Evolutionary conservation across 2,329 filamentous ascomycete species (phyloP).

Genomic region (Ceratocystis colombiana): DNA sequence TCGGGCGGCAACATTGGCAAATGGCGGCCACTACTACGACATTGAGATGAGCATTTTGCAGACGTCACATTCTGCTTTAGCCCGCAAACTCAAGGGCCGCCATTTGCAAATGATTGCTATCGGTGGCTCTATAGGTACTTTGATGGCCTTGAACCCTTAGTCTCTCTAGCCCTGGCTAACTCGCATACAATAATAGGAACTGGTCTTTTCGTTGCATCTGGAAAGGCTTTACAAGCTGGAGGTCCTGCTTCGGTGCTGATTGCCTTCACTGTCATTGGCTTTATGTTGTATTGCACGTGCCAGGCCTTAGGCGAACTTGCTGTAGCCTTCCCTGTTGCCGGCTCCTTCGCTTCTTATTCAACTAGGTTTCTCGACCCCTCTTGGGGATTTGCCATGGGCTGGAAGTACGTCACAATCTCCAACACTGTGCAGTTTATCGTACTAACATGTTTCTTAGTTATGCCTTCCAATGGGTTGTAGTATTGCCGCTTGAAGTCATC

Average conservation of each 20-base stretch:
- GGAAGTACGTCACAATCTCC: slow-evolving; percentile 53
- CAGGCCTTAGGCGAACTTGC: slow-evolving; percentile 88
- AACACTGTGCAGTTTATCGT: neutral
- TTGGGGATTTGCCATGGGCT: slow-evolving; percentile 92
- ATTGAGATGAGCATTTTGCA: slow-evolving; percentile 53
- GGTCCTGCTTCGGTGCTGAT: slow-evolving; percentile 70
- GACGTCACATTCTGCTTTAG: slow-evolving; percentile 64
- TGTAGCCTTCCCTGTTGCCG: slow-evolving; percentile 79
- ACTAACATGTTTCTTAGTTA: slow-evolving; percentile 45
- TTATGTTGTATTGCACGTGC: slow-evolving; percentile 85
- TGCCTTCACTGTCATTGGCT: slow-evolving; percentile 67
- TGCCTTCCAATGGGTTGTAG: slow-evolving; percentile 75
- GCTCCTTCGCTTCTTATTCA: slow-evolving; percentile 85
- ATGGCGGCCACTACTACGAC: slow-evolving; percentile 45
- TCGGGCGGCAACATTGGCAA: slow-evolving; percentile 30
- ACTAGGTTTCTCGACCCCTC: slow-evolving; percentile 87
- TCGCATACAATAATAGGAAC: slow-evolving; percentile 43
- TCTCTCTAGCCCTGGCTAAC: slow-evolving; percentile 19
- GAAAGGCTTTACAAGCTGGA: slow-evolving; percentile 56
- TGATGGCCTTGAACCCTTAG: neutral
- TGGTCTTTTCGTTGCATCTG: slow-evolving; percentile 79
- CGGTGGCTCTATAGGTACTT: slow-evolving; percentile 70
- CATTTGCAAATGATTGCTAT: slow-evolving; percentile 98
- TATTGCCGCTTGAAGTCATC: slow-evolving; percentile 76
- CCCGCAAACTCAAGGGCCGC: slow-evolving; percentile 66